Base-by-base conservation (phyloP, 2,329 filamentous ascomycete genomes). In the Tolypocladium tundrense region DNA sequence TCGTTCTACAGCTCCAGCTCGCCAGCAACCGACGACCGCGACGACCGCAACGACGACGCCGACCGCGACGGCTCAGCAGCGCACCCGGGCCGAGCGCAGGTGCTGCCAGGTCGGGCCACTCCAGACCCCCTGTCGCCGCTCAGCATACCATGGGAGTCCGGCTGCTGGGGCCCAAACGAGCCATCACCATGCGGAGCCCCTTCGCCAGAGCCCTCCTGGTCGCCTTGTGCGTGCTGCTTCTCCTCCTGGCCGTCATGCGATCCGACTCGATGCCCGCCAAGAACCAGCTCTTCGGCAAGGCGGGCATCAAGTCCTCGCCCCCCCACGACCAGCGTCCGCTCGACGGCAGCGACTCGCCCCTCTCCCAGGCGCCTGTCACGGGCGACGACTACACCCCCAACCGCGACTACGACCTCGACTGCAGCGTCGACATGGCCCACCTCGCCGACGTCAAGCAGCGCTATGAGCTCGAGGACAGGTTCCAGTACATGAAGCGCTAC, bases 401-500 rank as follows among this genome's bases (percentile, higher is more conserved):
- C 39, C 59, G 55, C 59, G 62, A 60, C 11, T 69, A 73, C 57
- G 62, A 70, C 24, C 77, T 80, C 74, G 72, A 80, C 64, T 84
- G 81, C 69, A 72, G 73, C 60, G 69, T 80, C 58, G 76, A 84
- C 66, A 70, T 72, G 48, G 71, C 73, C 14, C 74, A 77, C 56
- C 73, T 84, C 58, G 69, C 70, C 54, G 67, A 72, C 6, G 65
- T 83, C 58, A 74, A 77, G 63, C 64, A 76, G 33, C 76, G 73
- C 60, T 80, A 80, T 63, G 68, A 72, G 11, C 72, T 85, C 14
- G 71, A 75, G 31, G 74, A 79, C 45, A 73, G 73, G 43, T 79
- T 84, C 62, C 77, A 84, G 62, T 84, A 84, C 70, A 73, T 77
- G 59, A 80, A 80, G 69, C 76, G 81, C 57, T 81, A 83, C 63